These are phyloP conservation scores for Euphorbia corollata DNA, from an alignment of 441 rosid species.

Conservation along the genomic window DNA sequence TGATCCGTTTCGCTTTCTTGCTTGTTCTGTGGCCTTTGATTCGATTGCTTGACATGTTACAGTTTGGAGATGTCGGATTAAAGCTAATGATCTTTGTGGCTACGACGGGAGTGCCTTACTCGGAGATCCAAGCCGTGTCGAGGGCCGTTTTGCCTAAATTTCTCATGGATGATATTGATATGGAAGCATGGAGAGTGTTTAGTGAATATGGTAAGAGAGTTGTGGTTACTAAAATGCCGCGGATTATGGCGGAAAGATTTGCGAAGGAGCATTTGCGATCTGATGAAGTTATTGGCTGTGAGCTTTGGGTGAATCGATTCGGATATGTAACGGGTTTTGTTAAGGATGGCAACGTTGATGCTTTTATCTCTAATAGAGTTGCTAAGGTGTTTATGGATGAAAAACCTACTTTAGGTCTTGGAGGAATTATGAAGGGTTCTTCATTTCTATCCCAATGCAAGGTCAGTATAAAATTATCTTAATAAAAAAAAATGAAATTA, in stretches of 20 bases:
- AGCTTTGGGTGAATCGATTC: slow-evolving; percentile 52
- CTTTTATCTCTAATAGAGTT: slow-evolving; percentile 26
- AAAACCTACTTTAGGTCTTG: slow-evolving; percentile 46
- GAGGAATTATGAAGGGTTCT: slow-evolving; percentile 25
- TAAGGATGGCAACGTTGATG: slow-evolving; percentile 24
- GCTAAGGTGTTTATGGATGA: slow-evolving; percentile 39
- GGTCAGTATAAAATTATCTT: slow-evolving; percentile 28
- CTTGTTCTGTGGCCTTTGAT: slow-evolving; percentile 59
- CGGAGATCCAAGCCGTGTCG: slow-evolving; percentile 74
- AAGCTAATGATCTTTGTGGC: slow-evolving; percentile 60
- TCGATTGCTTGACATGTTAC: slow-evolving; percentile 36
- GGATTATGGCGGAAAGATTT: slow-evolving; percentile 69
- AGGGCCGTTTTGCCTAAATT: slow-evolving; percentile 83
- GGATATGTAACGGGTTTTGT: slow-evolving; percentile 64
- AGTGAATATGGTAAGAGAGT: slow-evolving; percentile 46
- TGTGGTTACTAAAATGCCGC: slow-evolving; percentile 61
- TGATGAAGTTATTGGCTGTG: slow-evolving; percentile 64
- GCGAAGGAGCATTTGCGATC: slow-evolving; percentile 66
- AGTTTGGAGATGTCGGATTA: slow-evolving; percentile 37
- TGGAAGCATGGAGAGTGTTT: slow-evolving; percentile 66
- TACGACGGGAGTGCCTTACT: slow-evolving; percentile 41
- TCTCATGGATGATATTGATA: slow-evolving; percentile 58
- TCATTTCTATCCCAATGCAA: slow-evolving; percentile 51
- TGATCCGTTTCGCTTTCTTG: slow-evolving; percentile 50
- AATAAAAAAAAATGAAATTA: no score